Percentiles rank a stretch among this genome's conserved stretches.
Conservation (phyloP, 2,329 filamentous ascomycete genomes). For the Sclerotinia minor region DNA sequence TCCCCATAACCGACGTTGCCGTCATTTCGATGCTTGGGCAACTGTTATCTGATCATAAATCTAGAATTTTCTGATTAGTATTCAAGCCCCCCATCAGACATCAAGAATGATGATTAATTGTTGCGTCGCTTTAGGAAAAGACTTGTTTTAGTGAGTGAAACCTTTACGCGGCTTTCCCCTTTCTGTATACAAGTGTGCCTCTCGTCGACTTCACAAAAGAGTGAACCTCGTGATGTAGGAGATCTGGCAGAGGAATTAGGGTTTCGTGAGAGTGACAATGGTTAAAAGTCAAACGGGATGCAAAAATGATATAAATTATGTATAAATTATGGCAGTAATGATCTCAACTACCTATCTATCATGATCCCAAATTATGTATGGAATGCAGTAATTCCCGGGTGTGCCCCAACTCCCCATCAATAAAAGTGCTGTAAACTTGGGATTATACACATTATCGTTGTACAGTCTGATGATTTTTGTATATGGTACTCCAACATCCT, state of each 20-base stretch:
- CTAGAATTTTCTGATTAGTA: neutral
- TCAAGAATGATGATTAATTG: neutral
- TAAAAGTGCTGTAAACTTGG: slow-evolving; percentile 4
- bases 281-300: neutral
- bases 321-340: slow-evolving; percentile 16
- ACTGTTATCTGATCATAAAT: neutral
- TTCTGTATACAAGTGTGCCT: neutral
- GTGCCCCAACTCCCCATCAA: slow-evolving; percentile 19
- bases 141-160: neutral
- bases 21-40: neutral
- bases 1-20: slow-evolving; percentile 1
- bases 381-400: neutral
- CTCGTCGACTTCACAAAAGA: neutral
- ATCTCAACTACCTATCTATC: neutral
- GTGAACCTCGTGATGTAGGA: no score
- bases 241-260: no score
- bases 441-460: slow-evolving; percentile 25
- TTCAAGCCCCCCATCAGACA: neutral
- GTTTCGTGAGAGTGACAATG: no score
- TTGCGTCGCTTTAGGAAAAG: neutral
- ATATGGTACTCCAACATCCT: slow-evolving; percentile 12
- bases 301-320: slow-evolving; percentile 15
- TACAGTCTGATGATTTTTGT: slow-evolving; percentile 29
- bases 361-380: slow-evolving; percentile 10
- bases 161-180: neutral